Evolutionary conservation across 768 basidiomycete species (phyloP), one percentile per base, ranked within the genome.

Genomic region (Mycena maculata): DNA sequence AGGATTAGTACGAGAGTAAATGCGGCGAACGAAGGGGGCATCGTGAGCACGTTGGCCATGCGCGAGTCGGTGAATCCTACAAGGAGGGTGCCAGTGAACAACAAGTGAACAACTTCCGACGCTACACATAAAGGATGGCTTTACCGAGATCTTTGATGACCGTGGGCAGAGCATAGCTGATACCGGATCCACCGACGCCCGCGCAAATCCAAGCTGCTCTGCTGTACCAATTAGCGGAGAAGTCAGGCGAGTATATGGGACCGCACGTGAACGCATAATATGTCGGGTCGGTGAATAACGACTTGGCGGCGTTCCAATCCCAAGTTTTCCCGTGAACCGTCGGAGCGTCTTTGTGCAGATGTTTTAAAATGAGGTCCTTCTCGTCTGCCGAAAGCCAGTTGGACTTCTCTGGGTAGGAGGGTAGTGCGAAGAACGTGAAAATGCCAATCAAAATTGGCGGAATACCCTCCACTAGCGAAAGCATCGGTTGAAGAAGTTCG

Each of bases 321-420:
- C 66, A 74, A 0, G 71, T 72, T 31, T 66, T 72, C 6, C 63
- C 61, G 25, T 52, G 44, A 25, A 65, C 68, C 2, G 59, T 65
- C 12, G 73, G 73, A 0, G 73, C 71, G 59, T 71, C 53, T 18
- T 63, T 61, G 38, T 69, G 65, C 11, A 74, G 60, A 55, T 82
- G 78, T 7, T 71, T 63, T 10, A 83, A 44, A 39, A 82, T 77
- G 47, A 76, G 62, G 15, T 69, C 74, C 20, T 76, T 70, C 73
- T 85, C 83, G 18, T 73, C 63, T 1, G 73, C 74, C 2, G 77
- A 78, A 36, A 85, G 74, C 75, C 82, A 83, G 31, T 70, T 73
- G 23, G 74, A 66, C 2, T 81, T 79, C n/a, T 82, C 80, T 8
- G 84, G 84, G 73, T 81, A 84, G 69, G 83, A 82, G 22, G 80